Evolutionary conservation across 176 grass and related monocot genomes (phyloP).

Genomic region (Aegilops tauschii): DNA sequence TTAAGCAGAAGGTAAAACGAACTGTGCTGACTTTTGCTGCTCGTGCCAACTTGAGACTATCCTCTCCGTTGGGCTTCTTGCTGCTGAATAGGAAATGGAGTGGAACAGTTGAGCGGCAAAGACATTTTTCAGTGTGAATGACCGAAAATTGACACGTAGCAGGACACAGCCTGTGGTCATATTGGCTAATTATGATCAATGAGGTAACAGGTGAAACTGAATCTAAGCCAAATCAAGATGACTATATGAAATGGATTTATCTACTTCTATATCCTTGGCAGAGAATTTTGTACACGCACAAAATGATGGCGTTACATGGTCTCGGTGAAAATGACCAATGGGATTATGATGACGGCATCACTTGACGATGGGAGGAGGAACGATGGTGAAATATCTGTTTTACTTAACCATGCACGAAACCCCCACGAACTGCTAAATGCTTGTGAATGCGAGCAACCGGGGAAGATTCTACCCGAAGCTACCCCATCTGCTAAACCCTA

Average conservation of each 20-base stretch:
- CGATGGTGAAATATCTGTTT: background rate
- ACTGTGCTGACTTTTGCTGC: constrained; percentile 33
- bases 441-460: background rate
- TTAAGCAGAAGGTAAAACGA: constrained; percentile 36
- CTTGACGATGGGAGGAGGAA: background rate
- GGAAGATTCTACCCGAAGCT: background rate
- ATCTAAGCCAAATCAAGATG: no score
- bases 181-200: no score
- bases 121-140: no score
- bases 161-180: no score
- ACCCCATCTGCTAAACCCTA: background rate
- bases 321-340: background rate
- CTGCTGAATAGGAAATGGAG: background rate
- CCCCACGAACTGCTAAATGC: background rate
- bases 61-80: background rate
- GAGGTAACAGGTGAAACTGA: no score
- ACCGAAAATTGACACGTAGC: no score
- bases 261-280: no score
- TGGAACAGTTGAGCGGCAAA: background rate
- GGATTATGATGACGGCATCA: background rate
- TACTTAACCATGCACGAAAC: background rate
- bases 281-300: background rate
- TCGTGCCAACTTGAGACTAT: background rate
- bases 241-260: no score
- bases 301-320: no score